Evolutionary conservation across 495 filamentous ascomycete genomes (phyloP), one percentile per base, ranked within the genome.

Genomic region (Aspergillus egyptiacus): DNA sequence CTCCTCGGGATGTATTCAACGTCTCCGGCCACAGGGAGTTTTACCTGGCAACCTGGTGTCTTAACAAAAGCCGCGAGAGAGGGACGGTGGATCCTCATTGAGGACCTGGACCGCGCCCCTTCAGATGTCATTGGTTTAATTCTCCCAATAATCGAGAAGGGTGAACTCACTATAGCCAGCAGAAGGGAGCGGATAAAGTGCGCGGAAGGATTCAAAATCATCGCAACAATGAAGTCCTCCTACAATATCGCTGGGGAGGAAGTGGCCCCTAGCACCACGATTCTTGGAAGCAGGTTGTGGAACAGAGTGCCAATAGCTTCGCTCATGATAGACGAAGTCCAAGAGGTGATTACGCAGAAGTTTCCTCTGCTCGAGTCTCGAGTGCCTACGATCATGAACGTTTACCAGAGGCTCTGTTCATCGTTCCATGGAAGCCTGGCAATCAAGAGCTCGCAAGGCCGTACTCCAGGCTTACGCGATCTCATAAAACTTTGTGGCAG

Each of bases 31-130:
- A 87, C 88, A 6, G 94, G 91, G 0, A 87, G 87, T 2, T 97
- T 97, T 57, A 77, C 74, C 22, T 99, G 94, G 94, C 81, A 84
- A 41, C 80, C 93, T n/a, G 94, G 94, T 65, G 85, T 96, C 10
- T 70, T 99, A 50, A 95, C 91, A 0, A 94, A 89, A 30, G 94
- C 94, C 11, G 89, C 96, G 2, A 82, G 75, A 60, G 91, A 97
- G 69, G 94, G 94, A 34, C 79, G 89, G 59, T 97, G 93, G 94
- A 82, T 99, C 5, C 70, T 97, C 46, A 91, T 99, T 46, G 94
- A 99, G 69, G 94, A 99, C 63, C 75, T 99, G 22, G 87, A 99
- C 62, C 85, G 91, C 42, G 94, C 93, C 14, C 91, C 94, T n/a
- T 89, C 85, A 47, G 93, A 96, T 62, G 85, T 96, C 38, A 85